Base-by-base conservation (phyloP, 139 green algal genomes). In the Pleodorina starrii region DNA sequence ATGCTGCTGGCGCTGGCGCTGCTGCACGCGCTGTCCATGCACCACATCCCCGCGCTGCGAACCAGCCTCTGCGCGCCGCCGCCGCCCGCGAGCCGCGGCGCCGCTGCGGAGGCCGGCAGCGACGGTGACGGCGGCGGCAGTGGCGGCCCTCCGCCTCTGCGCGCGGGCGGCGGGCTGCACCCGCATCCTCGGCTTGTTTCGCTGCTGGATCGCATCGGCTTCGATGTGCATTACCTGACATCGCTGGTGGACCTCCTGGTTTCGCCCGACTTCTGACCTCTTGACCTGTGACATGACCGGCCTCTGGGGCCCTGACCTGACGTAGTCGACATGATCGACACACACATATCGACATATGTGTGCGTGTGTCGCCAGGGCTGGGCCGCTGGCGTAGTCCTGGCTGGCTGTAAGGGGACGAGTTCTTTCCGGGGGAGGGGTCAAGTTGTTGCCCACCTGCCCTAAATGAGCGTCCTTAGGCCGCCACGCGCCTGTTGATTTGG, bases 211-310 rank as follows among this genome's bases (percentile, higher is more conserved):
- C 46, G 66, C 4, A 73, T 66, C 21, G 79, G 78, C 32, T 91
- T 91, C 50, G 79, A 81, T 27, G 71, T 91, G 71, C 88, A 86
- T 29, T 86, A 91, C 88, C 72, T 91, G 54, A 29, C 42, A 2
- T 50, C 88, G 11, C 80, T 91, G 29, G 69, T 91, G 38, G 88
- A 91, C 79, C 32, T 91, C 32, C 29, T 88, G 32, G 23, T 25
- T 1, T 78, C 60, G 32, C 81, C 81, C 4, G 81, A 87, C 0
- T 48, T 68, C 16, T 87, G 63, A 73, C 29, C n/a, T n/a, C n/a
- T n/a, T n/a, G n/a, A n/a, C n/a, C n/a, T n/a, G n/a, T n/a, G n/a
- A n/a, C n/a, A n/a, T n/a, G n/a, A n/a, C n/a, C n/a, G n/a, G n/a
- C n/a, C n/a, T n/a, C n/a, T n/a, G n/a, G n/a, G n/a, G n/a, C n/a